Evolutionary conservation across 2,329 filamentous ascomycete genomes (phyloP).

Genomic region (Neofusicoccum laricinum): DNA sequence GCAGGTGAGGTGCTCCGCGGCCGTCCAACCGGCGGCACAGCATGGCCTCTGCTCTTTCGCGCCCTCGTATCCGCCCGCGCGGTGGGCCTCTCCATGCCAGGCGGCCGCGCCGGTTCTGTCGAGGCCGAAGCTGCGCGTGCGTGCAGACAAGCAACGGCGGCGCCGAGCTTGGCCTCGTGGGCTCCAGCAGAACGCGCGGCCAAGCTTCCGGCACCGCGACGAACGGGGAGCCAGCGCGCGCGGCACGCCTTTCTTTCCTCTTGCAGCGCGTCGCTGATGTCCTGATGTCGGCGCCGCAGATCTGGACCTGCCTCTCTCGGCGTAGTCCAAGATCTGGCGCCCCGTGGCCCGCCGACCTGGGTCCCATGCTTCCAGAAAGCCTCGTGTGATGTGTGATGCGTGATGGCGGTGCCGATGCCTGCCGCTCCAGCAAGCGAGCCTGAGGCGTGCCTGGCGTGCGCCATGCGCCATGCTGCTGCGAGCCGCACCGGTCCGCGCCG

Average conservation of each 20-base stretch:
- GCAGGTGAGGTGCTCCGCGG: background rate
- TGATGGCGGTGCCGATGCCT: no score
- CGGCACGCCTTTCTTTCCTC: no score
- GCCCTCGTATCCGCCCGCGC: background rate
- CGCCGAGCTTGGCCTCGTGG: background rate
- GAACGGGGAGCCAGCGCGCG: no score
- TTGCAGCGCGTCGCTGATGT: no score
- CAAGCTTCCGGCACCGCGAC: background rate
- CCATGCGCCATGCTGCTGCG: background rate
- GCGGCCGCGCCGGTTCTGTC: background rate
- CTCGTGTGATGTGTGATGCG: no score
- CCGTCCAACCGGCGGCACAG: background rate
- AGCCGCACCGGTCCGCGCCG: background rate
- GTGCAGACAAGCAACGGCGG: background rate
- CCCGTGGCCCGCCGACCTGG: background rate
- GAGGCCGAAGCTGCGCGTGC: background rate
- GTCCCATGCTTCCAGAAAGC: no score
- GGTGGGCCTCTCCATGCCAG: background rate
- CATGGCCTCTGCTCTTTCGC: background rate
- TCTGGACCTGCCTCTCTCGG: constrained; percentile 9
- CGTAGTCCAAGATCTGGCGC: background rate
- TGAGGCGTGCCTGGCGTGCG: no score
- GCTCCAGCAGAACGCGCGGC: background rate
- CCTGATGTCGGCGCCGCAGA: background rate
- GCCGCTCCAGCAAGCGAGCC: no score